Evolutionary conservation across 2,329 filamentous ascomycete genomes (phyloP).

Genomic region (Metarhizium brunneum): DNA sequence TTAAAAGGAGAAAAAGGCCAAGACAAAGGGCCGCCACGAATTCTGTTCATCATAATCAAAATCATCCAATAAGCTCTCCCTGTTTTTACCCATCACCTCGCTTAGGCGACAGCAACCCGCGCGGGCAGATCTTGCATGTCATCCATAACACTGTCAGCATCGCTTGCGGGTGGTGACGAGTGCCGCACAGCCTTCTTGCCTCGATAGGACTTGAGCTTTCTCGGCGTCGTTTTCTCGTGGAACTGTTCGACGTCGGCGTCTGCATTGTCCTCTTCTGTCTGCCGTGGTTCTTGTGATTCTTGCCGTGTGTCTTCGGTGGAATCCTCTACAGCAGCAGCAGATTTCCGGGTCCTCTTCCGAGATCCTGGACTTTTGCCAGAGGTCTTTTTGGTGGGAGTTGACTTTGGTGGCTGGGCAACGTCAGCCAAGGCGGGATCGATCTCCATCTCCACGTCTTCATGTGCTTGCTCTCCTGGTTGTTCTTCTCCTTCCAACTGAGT

Average conservation of each 20-base stretch:
- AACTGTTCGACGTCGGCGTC: slow-evolving; percentile 17
- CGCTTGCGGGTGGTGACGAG: slow-evolving; percentile 8
- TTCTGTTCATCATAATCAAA: not conserved
- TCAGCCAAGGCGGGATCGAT: slow-evolving; percentile 22
- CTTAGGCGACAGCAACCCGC: not conserved
- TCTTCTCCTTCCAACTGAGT: slow-evolving; percentile 1
- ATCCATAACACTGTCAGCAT: slow-evolving; percentile 28
- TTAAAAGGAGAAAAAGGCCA: not conserved
- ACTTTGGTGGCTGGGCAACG: slow-evolving; percentile 11
- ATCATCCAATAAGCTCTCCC: not conserved
- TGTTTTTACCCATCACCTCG: not conserved
- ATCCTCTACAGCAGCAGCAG: slow-evolving; percentile 17
- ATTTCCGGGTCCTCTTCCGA: slow-evolving; percentile 14
- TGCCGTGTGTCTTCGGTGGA: slow-evolving; percentile 20
- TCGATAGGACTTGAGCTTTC: slow-evolving; percentile 16
- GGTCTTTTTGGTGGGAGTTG: slow-evolving; percentile 17
- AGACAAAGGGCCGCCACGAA: not conserved
- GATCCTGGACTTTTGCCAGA: slow-evolving; percentile 13
- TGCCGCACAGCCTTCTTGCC: slow-evolving; percentile 6
- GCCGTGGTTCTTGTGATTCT: slow-evolving; percentile 5
- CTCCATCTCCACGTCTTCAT: slow-evolving; percentile 17
- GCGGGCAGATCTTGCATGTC: slow-evolving; percentile 35
- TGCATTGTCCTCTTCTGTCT: slow-evolving; percentile 12
- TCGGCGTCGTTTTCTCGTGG: slow-evolving; percentile 19
- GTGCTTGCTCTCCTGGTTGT: not conserved